Evolutionary conservation across 176 grass and related monocot genomes (phyloP).

Genomic region (Aegilops sharonensis): DNA sequence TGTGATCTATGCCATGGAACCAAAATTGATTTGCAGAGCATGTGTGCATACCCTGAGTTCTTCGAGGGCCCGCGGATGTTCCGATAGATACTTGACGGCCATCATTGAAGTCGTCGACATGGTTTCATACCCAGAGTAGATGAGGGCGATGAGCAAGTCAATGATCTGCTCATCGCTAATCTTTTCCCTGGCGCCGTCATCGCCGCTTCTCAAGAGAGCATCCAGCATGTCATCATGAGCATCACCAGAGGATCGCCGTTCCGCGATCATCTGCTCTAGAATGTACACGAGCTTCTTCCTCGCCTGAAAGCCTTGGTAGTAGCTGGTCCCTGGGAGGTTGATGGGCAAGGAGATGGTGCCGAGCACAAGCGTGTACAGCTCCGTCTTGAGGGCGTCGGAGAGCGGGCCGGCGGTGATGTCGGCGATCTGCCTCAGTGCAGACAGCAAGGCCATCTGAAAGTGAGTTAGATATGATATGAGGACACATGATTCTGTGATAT

Average conservation of each 20-base stretch:
- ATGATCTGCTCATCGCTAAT: slow-evolving; percentile 85
- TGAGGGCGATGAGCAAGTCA: slow-evolving; percentile 80
- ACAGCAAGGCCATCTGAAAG: slow-evolving; percentile 89
- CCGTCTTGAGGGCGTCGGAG: slow-evolving; percentile 73
- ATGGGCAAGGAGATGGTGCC: slow-evolving; percentile 91
- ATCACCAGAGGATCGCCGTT: slow-evolving; percentile 40
- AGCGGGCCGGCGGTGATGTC: slow-evolving; percentile 80
- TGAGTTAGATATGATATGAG: background rate
- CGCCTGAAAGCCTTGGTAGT: slow-evolving; percentile 74
- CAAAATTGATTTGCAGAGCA: background rate
- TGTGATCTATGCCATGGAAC: background rate
- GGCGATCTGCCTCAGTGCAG: slow-evolving; percentile 86
- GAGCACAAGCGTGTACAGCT: slow-evolving; percentile 86
- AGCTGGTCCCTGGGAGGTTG: slow-evolving; percentile 88
- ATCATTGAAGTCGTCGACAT: slow-evolving; percentile 97
- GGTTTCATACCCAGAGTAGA: slow-evolving; percentile 97
- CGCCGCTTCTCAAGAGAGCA: slow-evolving; percentile 46
- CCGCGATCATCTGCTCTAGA: slow-evolving; percentile 60
- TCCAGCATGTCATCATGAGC: slow-evolving; percentile 73
- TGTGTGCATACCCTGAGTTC: slow-evolving; percentile 62
- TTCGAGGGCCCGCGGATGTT: slow-evolving; percentile 71
- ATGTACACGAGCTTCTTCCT: slow-evolving; percentile 89
- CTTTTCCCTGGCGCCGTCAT: slow-evolving; percentile 51
- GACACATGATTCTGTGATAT: too few species aligned
- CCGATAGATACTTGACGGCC: slow-evolving; percentile 90